Evolutionary conservation across 2,329 filamentous ascomycete species (phyloP), one percentile per base, ranked within the genome.

Genomic region (Nemania sp.): DNA sequence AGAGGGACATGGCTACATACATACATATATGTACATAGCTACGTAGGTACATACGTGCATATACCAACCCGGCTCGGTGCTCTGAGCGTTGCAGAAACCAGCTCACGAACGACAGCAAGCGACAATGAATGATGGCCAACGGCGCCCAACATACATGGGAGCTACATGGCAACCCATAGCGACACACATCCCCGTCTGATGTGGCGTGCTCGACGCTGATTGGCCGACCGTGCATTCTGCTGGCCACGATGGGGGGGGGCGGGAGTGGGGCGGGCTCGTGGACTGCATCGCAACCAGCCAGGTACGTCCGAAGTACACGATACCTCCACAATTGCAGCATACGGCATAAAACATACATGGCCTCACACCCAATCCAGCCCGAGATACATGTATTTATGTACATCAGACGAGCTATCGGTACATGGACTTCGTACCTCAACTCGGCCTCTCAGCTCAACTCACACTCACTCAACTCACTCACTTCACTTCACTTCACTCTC

Each of bases 91-190:
- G 62, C 58, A 64, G 55, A 40, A 51, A 61, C 62, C 64, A 66
- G 59, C 64, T 37, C 64, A 66, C 56, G 56, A 60, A 64, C 62
- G 60, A 65, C 60, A 65, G 58, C 61, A 55, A 60, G 59, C 58
- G 54, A 56, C n/a, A n/a, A n/a, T n/a, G n/a, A n/a, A n/a, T n/a
- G n/a, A 29, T 7, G 51, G 45, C 6, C 57, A 47, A 45, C 39
- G 45, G 51, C 53, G 60, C 60, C 60, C 63, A 59, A 65, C 60
- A 58, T 55, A 57, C 53, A 53, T 51, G 13, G 34, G 34, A 35
- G 7, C 34, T 54, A 57, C 53, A 48, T 51, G 53, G 49, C 48
- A 49, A 15, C 45, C 58, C 58, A 49, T 40, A 42, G 29, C 53
- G 48, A 53, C 58, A 54, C 54, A 40, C 42, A 54, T 58, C 58